Base-by-base conservation (phyloP, 2,329 filamentous ascomycete genomes). In the Pseudogymnoascus sp. region DNA sequence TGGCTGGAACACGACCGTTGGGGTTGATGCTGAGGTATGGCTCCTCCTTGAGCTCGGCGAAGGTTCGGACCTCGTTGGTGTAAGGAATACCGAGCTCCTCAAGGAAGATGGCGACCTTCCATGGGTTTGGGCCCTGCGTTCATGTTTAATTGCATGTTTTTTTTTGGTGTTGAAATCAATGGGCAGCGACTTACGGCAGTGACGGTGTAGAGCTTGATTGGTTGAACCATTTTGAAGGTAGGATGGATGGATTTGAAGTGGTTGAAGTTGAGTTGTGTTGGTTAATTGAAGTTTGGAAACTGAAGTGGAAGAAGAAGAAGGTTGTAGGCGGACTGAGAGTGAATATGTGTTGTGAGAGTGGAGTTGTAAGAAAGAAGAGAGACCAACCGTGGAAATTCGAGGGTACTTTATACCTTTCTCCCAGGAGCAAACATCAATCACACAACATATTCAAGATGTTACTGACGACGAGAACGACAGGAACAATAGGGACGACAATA, bases 31-130 rank as follows among this genome's bases (percentile, higher is more conserved):
- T 36, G 44, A 75, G 68, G 70, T 73, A 81, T 2, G 70, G 68
- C 15, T 72, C 68, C n/a, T 70, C 68, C 67, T 80, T 80, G 19
- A 69, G 17, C 63, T 77, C 75, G 17, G 71, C 68, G 64, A 76
- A 71, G 61, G 50, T 57, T 11, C 28, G 70, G 53, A 72, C 67
- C 35, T 75, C 69, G 50, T 71, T 69, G 57, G 76, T 73, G 68
- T 78, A 77, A 4, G 76, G 74, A 19, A 82, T 28, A 4, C 65
- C 65, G 40, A 81, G 77, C 66, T 80, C 78, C 59, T 78, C 74
- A 53, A 79, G 71, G 42, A 81, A 64, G 62, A 81, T 76, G 63
- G 73, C 71, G 10, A 82, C 75, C 69, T 80, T 80, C 8, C 59
- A 63, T 21, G 64, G 38, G 28, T 67, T 68, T 50, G 64, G 60